Percentiles rank a stretch among this genome's conserved stretches.
Conservation (phyloP, 257 asterid genomes). For the Haberlea rhodopensis region DNA sequence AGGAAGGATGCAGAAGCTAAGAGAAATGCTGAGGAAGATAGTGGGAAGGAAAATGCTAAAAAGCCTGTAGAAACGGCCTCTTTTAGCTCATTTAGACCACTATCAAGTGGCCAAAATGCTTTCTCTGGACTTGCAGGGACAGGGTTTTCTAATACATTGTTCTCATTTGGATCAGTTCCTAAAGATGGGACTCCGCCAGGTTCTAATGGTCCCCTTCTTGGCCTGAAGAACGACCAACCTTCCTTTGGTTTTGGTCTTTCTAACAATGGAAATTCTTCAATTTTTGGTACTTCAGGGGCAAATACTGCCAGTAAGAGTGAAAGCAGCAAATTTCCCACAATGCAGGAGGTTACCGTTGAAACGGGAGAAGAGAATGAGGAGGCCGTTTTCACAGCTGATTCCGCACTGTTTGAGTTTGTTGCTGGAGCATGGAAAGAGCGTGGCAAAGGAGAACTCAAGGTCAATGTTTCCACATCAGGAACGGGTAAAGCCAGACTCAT, state of each 20-base stretch:
- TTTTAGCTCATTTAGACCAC: slow-evolving; percentile 74
- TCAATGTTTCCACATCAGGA: slow-evolving; percentile 55
- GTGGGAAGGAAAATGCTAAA: slow-evolving; percentile 32
- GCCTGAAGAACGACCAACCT: slow-evolving; percentile 35
- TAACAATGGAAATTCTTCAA: slow-evolving; percentile 33
- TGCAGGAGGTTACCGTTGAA: slow-evolving; percentile 59
- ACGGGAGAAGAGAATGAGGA: slow-evolving; percentile 83
- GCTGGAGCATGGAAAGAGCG: slow-evolving; percentile 90
- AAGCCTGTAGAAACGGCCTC: slow-evolving; percentile 50
- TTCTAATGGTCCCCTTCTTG: slow-evolving; percentile 39
- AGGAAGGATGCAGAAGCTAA: slow-evolving; percentile 34
- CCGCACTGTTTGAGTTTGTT: slow-evolving; percentile 59
- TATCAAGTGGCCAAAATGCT: slow-evolving; percentile 81
- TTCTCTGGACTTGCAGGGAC: slow-evolving; percentile 86
- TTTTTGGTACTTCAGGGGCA: slow-evolving; percentile 42
- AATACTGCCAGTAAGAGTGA: slow-evolving; percentile 34
- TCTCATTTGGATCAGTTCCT: slow-evolving; percentile 68
- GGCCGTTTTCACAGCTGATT: slow-evolving; percentile 65
- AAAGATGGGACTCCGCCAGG: slow-evolving; percentile 47
- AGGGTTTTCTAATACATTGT: slow-evolving; percentile 69
- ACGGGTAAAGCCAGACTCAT: slow-evolving; percentile 70
- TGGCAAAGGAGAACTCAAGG: slow-evolving; percentile 88
- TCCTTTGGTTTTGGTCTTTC: slow-evolving; percentile 48
- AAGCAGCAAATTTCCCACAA: slow-evolving; percentile 47
- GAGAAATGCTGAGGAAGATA: slow-evolving; percentile 36